Base-by-base conservation (phyloP, 2,329 filamentous ascomycete genomes). In the Cordyceps cateniannulata region DNA sequence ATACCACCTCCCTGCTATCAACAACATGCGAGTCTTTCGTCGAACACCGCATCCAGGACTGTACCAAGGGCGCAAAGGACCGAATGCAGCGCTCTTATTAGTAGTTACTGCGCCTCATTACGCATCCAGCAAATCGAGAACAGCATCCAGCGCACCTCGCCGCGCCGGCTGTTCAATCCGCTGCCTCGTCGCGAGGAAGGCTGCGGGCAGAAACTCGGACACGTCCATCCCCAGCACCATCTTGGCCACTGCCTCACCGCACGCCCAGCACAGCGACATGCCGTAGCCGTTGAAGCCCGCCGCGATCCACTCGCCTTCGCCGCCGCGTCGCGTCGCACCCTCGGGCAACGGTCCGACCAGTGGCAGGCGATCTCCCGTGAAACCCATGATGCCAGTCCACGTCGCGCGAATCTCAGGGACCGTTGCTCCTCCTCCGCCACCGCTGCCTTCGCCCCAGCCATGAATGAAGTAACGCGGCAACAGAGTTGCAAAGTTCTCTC, bases 321-420 rank as follows among this genome's bases (percentile, higher is more conserved):
- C 71, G 2, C 67, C 57, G 3, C 32, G 54, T 9, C 65, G 45
- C 4, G 67, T 69, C 5, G 67, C 32, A 5, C 45, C 67, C 0
- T 69, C 72, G 0, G 77, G 62, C 4, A 82, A 67, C 18, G 66
- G 67, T 0, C 80, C 81, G 2, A 82, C 79, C 18, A 81, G 72
- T 1, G 81, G 80, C 3, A 79, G 65, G 6, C 66, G 63, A 62
- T 83, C 81, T 0, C 74, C 75, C 0, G 77, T 79, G 24, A 76
- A 65, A 1, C 73, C 77, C 40, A 81, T 68, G 8, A 77, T 73
- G 0, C 80, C 81, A 2, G 76, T 76, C 81, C 81, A 84, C 7
- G 74, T 70, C 24, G 69, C 67, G 63, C 73, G 73, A 16, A 75
- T 62, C 16, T 67, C 62, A 12, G 65, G 64, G 2, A 60, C 64